Evolutionary conservation across 345 rosid species (phyloP).

Genomic region (Laguncularia racemosa): DNA sequence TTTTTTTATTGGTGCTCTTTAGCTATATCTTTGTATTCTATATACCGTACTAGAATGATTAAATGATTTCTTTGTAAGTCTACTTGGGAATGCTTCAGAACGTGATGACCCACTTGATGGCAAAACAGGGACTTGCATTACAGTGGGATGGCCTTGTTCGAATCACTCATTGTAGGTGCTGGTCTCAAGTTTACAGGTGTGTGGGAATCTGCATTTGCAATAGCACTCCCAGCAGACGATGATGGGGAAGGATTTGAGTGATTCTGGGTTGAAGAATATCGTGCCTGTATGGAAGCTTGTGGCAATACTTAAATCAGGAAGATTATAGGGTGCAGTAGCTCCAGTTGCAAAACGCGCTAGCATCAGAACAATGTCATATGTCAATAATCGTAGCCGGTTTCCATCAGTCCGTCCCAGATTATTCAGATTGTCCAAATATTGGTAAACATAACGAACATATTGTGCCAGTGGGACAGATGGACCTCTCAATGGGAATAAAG

Average conservation of each 20-base stretch:
- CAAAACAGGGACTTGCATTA: conserved; percentile 36
- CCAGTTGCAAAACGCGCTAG: no score
- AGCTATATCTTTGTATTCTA: no score
- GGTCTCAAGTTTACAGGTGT: conserved; percentile 32
- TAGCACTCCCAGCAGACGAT: conserved; percentile 29
- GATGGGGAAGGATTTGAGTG: conserved; percentile 27
- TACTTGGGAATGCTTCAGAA: no score
- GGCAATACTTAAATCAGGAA: conserved; percentile 27
- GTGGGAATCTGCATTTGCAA: conserved; percentile 27
- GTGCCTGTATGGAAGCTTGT: conserved; percentile 31
- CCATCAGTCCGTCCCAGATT: conserved; percentile 96
- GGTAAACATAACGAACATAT: conserved; percentile 80
- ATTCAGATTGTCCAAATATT: conserved; percentile 91
- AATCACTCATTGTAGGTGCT: conserved; percentile 23
- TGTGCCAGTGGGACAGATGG: conserved; percentile 74
- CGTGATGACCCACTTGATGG: conserved; percentile 41
- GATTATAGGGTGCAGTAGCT: conserved; percentile 23
- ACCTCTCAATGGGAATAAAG: conserved; percentile 88
- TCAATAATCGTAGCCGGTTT: conserved; percentile 80
- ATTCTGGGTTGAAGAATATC: conserved; percentile 40
- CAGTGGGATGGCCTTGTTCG: conserved; percentile 29
- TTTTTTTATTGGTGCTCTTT: no score
- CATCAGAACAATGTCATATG: conserved; percentile 94
- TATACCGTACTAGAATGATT: no score
- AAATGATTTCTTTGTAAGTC: no score